Percentiles rank a stretch among this genome's conserved stretches.
phyloP scores from a whole-genome alignment of 257 asterid species.

The Henckelia pumila region DNA sequence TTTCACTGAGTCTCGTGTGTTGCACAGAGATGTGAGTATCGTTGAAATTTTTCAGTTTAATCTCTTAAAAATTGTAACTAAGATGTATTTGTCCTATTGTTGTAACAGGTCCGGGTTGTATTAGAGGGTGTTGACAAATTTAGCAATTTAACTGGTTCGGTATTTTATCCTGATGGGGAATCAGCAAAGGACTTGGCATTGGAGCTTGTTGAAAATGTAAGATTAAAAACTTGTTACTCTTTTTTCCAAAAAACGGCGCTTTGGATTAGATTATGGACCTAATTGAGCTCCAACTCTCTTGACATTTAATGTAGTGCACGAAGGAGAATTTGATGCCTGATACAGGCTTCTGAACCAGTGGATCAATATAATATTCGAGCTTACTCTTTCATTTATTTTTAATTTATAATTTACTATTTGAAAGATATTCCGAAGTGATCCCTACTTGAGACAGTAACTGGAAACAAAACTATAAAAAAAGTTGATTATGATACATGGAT shows the following conservation, averaged over 20 bases:
- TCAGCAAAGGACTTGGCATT: conserved; percentile 81
- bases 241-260: background rate
- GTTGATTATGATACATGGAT: background rate
- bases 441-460: background rate
- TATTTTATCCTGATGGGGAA: conserved; percentile 87
- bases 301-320: background rate
- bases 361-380: background rate
- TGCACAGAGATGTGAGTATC: conserved; percentile 82
- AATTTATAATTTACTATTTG: background rate
- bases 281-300: conserved; percentile 3
- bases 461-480: too few species aligned
- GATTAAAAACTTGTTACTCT: background rate
- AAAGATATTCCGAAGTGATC: background rate
- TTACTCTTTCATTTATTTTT: background rate
- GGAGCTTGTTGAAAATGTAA: conserved; percentile 87
- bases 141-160: conserved; percentile 84
- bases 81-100: conserved; percentile 14
- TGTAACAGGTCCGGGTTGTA: conserved; percentile 81
- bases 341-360: background rate
- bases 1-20: conserved; percentile 86
- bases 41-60: conserved; percentile 4
- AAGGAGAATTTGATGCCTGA: conserved; percentile 4
- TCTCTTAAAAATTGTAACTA: conserved; percentile 5
- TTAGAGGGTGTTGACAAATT: conserved; percentile 95
- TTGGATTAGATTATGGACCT: background rate